phyloP scores from a whole-genome alignment of 495 filamentous ascomycete species.

The Symbiotaphrina buchneri region DNA sequence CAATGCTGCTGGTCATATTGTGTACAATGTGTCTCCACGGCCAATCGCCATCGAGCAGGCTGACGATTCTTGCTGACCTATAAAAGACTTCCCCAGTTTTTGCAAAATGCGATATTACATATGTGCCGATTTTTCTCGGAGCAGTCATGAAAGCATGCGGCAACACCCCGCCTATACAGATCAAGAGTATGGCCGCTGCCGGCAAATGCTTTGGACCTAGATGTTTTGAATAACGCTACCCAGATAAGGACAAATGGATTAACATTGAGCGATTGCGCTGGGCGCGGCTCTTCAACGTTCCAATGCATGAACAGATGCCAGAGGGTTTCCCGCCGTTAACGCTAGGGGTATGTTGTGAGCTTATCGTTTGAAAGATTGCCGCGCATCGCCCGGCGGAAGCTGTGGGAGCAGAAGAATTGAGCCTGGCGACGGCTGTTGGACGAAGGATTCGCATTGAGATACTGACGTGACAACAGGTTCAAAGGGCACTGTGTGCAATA shows the following conservation, averaged over 20 bases:
- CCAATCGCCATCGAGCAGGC: no score
- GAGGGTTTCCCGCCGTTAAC: constrained; percentile 37
- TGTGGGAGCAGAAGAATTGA: no score
- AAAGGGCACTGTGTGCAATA: constrained; percentile 13
- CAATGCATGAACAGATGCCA: constrained; percentile 25
- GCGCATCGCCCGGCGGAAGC: no score
- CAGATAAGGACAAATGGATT: constrained; percentile 51
- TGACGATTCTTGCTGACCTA: constrained; percentile 1
- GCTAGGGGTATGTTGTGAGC: constrained; percentile 19
- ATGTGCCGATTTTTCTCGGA: constrained; percentile 45
- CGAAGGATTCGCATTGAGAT: no score
- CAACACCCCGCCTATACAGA: constrained; percentile 37
- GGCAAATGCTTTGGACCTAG: neutral
- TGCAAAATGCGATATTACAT: constrained; percentile 31
- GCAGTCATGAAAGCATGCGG: constrained; percentile 43
- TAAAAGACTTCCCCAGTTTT: constrained; percentile 37
- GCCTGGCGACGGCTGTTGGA: no score
- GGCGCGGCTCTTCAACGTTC: constrained; percentile 32
- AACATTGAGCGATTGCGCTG: constrained; percentile 35
- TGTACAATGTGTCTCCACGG: no score
- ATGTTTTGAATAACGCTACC: neutral
- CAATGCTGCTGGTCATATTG: no score
- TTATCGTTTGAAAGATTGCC: constrained; percentile 19
- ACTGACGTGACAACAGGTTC: constrained; percentile 5
- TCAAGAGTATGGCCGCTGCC: constrained; percentile 30